Base-by-base conservation (phyloP, 2,329 filamentous ascomycete species). In the Colletotrichum aenigma region DNA sequence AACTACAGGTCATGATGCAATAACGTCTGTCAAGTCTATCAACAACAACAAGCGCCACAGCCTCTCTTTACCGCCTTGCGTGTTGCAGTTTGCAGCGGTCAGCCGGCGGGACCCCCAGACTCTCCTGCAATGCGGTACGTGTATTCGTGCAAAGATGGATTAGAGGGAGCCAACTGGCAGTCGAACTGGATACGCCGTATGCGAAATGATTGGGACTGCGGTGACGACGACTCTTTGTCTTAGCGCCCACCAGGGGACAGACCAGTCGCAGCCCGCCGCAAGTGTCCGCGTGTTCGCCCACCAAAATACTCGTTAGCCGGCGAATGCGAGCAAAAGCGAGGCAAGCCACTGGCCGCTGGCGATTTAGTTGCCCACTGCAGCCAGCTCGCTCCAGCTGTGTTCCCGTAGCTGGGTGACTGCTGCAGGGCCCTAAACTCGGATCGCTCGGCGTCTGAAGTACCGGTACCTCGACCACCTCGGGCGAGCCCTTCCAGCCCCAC, bases 171-270 rank as follows among this genome's bases (percentile, higher is more conserved):
- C 72, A 55, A 26, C 71, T 34, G n/a, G 55, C 28, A 48, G n/a
- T 38, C 26, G 30, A 9, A 43, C 26, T 18, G n/a, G 30, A 30
- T 26, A 30, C 32, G 43, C 38, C 34, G 36, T 32, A 38, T 26
- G 55, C 36, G 58, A 72, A 72, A 75, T 62, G 62, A 67, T 64
- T 72, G 73, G 70, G 62, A 58, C 64, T 18, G 43, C 26, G 73
- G 43, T 75, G 64, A 75, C 73, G 73, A 75, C 62, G 64, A 73
- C 43, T 68, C 43, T 64, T 28, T 38, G 34, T 75, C 70, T 58
- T 73, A 60, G 74, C 70, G 74, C 74, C 70, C 36, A 66, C 21
- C 32, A 38, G 65, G 26, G 30, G 21, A 71, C 58, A 36, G 34
- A 65, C n/a, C 48, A 60, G 26, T 66, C 70, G 66, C 52, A 65